A percentile compares a stretch with the other conserved stretches of the same genome.
Evolutionary conservation across 1,284 basidiomycete genomes (phyloP).

Genomic region (Melampsora larici-populina): DNA sequence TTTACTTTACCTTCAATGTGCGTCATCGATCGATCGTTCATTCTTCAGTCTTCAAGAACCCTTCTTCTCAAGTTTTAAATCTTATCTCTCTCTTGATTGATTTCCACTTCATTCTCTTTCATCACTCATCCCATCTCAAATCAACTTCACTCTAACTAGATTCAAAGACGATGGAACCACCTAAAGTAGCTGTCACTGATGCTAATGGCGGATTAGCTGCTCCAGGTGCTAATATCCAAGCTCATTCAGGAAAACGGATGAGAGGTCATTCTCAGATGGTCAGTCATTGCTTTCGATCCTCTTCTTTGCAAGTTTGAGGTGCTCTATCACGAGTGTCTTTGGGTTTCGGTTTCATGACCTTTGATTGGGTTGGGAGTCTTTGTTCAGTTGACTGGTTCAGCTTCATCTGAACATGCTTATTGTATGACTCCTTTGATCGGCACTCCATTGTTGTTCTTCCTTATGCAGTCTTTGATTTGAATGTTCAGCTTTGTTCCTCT

Average conservation of each 20-base stretch:
- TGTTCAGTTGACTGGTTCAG: not conserved
- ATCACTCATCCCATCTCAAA: not conserved
- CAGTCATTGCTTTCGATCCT: not conserved
- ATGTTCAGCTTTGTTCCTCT: not conserved
- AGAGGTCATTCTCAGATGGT: constrained; percentile 44
- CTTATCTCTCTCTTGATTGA: not conserved
- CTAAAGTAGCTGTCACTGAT: constrained; percentile 15
- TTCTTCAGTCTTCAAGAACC: no score
- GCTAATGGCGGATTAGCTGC: constrained; percentile 39
- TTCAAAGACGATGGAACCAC: not conserved
- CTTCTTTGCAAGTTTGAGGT: not conserved
- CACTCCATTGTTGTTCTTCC: not conserved
- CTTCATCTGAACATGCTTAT: not conserved
- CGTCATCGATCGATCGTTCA: constrained; percentile 13
- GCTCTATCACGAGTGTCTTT: not conserved
- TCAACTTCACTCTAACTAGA: not conserved
- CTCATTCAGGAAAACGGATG: constrained; percentile 41
- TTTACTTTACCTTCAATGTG: not conserved
- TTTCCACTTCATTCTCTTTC: not conserved
- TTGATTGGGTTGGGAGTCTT: not conserved
- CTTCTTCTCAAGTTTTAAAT: no score
- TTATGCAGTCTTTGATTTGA: no score
- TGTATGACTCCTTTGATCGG: not conserved
- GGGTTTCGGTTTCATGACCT: not conserved
- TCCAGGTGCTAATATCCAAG: constrained; percentile 33